Conservation (phyloP, 73 alveolate genomes). For the Paramecium primaurelia region DNA sequence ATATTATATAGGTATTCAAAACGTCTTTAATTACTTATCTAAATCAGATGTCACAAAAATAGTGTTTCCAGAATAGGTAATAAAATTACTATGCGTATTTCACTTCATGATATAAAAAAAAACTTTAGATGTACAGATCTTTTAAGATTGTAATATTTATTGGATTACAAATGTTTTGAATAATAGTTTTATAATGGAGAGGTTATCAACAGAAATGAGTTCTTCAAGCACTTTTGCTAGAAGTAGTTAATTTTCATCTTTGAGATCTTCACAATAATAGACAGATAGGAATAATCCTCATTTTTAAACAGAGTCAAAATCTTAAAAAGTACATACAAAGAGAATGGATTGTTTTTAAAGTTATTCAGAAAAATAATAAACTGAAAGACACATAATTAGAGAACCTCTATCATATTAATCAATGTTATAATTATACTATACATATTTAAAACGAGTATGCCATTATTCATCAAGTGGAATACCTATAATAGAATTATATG, state of each 20-base stretch:
- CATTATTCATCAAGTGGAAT: background rate
- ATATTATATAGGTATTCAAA: background rate
- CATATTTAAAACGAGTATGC: background rate
- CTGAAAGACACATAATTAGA: background rate
- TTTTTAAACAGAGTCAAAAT: background rate
- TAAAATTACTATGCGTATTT: background rate
- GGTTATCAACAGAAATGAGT: conserved; percentile 52
- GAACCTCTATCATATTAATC: conserved; percentile 35
- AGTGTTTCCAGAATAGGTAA: conserved; percentile 26
- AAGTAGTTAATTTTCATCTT: conserved; percentile 5
- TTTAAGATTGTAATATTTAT: conserved; percentile 37
- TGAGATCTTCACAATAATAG: background rate
- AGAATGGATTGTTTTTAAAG: conserved; percentile 39
- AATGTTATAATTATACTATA: conserved; percentile 13
- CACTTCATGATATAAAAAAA: background rate
- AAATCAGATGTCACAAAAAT: background rate
- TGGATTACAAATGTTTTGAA: conserved; percentile 33
- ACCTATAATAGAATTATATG: background rate
- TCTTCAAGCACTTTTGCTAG: conserved; percentile 37
- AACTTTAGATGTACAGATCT: background rate
- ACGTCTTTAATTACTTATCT: background rate
- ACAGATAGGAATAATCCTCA: background rate
- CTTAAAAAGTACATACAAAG: background rate
- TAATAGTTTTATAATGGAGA: background rate
- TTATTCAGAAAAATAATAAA: background rate